These are phyloP conservation scores for Penicillium sp. DNA, from an alignment of 2,329 filamentous ascomycete genomes.

Conservation along the genomic window DNA sequence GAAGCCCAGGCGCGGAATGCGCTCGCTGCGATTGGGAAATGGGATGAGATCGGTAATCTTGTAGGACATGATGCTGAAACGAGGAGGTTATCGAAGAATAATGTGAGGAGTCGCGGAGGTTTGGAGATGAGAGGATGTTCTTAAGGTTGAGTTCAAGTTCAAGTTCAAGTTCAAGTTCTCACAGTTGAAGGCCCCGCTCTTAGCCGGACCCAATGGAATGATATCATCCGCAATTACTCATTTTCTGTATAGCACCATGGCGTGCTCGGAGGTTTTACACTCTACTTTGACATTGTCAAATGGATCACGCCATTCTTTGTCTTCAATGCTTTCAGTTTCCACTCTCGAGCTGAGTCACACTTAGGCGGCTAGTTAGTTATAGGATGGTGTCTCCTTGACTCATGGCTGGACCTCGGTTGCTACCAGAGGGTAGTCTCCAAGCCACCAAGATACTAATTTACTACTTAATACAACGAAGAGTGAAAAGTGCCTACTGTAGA, in stretches of 20 bases:
- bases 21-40: constrained; percentile 48
- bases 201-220: constrained; percentile 14
- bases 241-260: background rate
- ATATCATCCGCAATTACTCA: constrained; percentile 20
- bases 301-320: background rate
- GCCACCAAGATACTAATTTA: background rate
- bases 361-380: background rate
- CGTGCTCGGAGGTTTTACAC: background rate
- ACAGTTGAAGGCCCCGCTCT: constrained; percentile 10
- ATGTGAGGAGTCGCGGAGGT: background rate
- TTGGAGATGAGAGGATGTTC: background rate
- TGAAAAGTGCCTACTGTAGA: background rate
- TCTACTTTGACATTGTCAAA: background rate
- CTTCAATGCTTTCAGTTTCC: background rate
- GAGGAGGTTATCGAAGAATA: background rate
- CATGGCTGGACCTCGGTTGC: background rate
- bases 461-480: background rate
- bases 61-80: constrained; percentile 27
- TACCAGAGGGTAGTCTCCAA: background rate
- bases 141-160: background rate
- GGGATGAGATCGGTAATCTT: constrained; percentile 48
- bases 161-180: background rate
- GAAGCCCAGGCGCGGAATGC: constrained; percentile 65
- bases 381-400: background rate
- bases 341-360: background rate